Base-by-base conservation (phyloP, 73 alveolate genomes). In the Symbiodinium natans region DNA sequence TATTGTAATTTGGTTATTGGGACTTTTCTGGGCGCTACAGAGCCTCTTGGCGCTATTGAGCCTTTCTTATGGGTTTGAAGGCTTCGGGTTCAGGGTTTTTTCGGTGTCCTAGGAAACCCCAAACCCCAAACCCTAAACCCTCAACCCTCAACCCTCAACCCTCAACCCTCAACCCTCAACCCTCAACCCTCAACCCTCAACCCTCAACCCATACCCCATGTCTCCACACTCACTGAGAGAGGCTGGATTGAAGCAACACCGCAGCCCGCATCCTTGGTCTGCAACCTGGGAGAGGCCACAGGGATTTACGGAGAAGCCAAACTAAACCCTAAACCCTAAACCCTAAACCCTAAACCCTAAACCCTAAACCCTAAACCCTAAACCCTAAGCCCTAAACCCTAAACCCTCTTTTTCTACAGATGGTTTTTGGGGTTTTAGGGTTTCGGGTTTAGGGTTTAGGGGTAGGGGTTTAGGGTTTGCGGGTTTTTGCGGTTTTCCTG, bases 231-330 rank as follows among this genome's bases (percentile, higher is more conserved):
- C 29, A 21, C 63, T 48, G 10, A 2, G 63, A 52, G 63, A 74
- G 85, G 83, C 13, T 92, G 98, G 98, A 27, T 92, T 36, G 92
- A 59, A 1, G 98, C 92, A 1, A 36, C 41, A 27, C 98, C 98
- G 6, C 42, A 36, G 42, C 68, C 98, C 13, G 73, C 48, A 5
- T 77, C 92, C 39, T 13, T 92, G 92, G 98, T 92, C 0, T 74
- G 82, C 48, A 92, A 92, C 98, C 84, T 92, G 36, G 98, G 98
- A 11, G 98, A 92, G 98, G 92, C 40, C 73, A 21, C 42, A 46
- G 59, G 1, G 82, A 68, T 0, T 68, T 68, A 27, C 82, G 6
- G 5, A 6, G 82, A 21, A n/a, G 82, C n/a, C n/a, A n/a, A n/a
- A n/a, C n/a, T n/a, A n/a, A n/a, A n/a, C n/a, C n/a, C n/a, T n/a